phyloP scores from a whole-genome alignment of 495 filamentous ascomycete species.

The Cryomyces minteri region DNA sequence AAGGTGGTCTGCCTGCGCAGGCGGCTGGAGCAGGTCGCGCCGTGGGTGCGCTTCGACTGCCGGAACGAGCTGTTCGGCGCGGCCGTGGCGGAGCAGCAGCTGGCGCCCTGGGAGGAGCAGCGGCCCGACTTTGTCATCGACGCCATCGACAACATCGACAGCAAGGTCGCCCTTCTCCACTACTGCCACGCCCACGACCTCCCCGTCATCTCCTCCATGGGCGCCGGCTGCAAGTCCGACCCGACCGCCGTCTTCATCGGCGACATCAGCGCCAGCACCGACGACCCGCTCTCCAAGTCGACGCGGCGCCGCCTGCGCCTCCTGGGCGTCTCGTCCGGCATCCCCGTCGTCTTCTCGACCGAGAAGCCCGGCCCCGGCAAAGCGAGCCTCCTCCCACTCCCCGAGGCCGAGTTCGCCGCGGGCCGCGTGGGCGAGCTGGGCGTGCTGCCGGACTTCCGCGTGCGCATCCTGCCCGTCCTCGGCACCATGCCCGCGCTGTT shows the following conservation, averaged over 20 bases:
- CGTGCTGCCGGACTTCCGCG: slow-evolving; percentile 78
- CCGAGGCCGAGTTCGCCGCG: slow-evolving; percentile 76
- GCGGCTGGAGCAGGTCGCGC: slow-evolving; percentile 64
- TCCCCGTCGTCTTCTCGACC: slow-evolving; percentile 83
- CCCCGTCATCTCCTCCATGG: slow-evolving; percentile 86
- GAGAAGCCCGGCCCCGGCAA: slow-evolving; percentile 87
- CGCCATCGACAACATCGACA: slow-evolving; percentile 96
- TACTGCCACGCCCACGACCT: slow-evolving; percentile 65
- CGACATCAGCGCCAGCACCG: slow-evolving; percentile 75
- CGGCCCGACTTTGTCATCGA: slow-evolving; percentile 79
- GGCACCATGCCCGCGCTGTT: slow-evolving; percentile 97
- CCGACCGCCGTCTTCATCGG: slow-evolving; percentile 82
- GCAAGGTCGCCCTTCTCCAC: slow-evolving; percentile 78
- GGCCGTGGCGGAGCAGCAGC: slow-evolving; percentile 38
- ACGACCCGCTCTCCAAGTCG: slow-evolving; percentile 75
- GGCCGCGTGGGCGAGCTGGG: slow-evolving; percentile 77
- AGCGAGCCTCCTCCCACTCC: slow-evolving; percentile 67
- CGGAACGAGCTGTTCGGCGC: slow-evolving; percentile 68
- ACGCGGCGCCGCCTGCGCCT: slow-evolving; percentile 63
- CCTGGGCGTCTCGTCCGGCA: slow-evolving; percentile 65
- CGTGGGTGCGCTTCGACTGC: slow-evolving; percentile 84
- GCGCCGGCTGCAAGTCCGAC: slow-evolving; percentile 92
- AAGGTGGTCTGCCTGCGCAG: slow-evolving; percentile 75
- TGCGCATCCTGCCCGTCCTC: slow-evolving; percentile 82
- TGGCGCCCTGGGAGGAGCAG: slow-evolving; percentile 46